Base-by-base conservation (phyloP, 495 filamentous ascomycete genomes). In the Talaromyces trachyspermus region DNA sequence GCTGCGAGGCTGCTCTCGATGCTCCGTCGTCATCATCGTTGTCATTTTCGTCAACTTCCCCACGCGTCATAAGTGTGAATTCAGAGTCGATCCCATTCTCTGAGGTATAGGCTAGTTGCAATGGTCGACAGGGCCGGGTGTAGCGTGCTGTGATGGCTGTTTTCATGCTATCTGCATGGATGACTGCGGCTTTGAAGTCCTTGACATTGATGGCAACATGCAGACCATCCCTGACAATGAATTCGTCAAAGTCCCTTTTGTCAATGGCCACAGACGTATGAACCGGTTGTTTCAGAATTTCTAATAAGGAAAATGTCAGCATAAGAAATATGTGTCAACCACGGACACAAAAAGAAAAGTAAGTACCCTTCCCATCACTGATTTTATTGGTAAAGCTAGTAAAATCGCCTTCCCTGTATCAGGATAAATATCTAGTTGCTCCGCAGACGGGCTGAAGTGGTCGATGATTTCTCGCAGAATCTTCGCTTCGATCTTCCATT, bases 371-470 rank as follows among this genome's bases (percentile, higher is more conserved):
- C 9, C 87, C 88, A 48, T 85, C 83, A 43, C 77, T 77, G 29
- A 90, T 77, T 61, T 92, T 95, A 55, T 95, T 92, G 1, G 91
- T 97, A 56, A 91, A 97, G 61, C 90, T 96, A 2, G 88, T 96
- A 54, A 98, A 38, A 85, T 82, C 0, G 73, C 78, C 49, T 78
- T 76, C 17, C 75, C 80, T 20, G 77, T 71, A 36, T 94, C 85
- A 6, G 81, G 79, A 58, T 84, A 86, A 45, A 96, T 85, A 52
- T 95, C 90, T 6, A 98, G 74, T 51, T 94, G 86, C 60, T 98
- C 92, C 12, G 94, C 91, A 20, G 84, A 89, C 2, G 82, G 77
- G 4, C 86, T 88, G 61, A 97, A 98, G 61, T 96, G 88, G 33
- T 95, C 89, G 53, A 88, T 84, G 43, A 95, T 83, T 55, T 94